phyloP scores from a whole-genome alignment of 139 green algal genomes.

The Tetratostichococcus sp. region DNA sequence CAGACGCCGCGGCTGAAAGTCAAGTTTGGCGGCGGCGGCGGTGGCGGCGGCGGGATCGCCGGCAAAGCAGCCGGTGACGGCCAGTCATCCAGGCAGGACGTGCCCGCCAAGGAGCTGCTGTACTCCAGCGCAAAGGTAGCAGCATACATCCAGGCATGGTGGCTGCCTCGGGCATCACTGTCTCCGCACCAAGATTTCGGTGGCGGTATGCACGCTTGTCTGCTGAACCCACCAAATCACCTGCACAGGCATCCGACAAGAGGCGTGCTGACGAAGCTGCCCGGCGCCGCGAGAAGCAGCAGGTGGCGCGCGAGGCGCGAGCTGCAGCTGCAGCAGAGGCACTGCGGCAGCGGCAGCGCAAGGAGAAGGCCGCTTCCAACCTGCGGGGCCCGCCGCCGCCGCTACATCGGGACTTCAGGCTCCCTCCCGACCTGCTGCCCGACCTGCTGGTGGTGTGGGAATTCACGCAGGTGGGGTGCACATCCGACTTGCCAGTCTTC shows the following conservation, averaged over 20 bases:
- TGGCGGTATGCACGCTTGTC: too few species aligned
- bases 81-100: neutral
- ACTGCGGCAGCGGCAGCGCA: conserved; percentile 21
- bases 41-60: too few species aligned
- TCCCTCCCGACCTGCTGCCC: conserved; percentile 40
- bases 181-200: too few species aligned
- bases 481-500: too few species aligned
- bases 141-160: too few species aligned
- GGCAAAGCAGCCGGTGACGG: too few species aligned
- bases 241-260: neutral
- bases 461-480: conserved; percentile 43
- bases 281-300: neutral
- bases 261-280: conserved; percentile 19
- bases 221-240: too few species aligned
- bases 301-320: conserved; percentile 6
- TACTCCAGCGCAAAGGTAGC: neutral
- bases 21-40: neutral
- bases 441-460: conserved; percentile 70
- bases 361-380: conserved; percentile 24
- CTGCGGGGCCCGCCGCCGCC: conserved; percentile 47
- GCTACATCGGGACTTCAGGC: conserved; percentile 31
- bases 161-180: too few species aligned
- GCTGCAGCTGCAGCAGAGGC: neutral
- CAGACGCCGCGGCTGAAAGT: neutral
- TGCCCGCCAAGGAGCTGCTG: neutral